These are phyloP conservation scores for Barnettozyma pratensis DNA, from an alignment of 805 yeast genomes.

Conservation along the genomic window DNA sequence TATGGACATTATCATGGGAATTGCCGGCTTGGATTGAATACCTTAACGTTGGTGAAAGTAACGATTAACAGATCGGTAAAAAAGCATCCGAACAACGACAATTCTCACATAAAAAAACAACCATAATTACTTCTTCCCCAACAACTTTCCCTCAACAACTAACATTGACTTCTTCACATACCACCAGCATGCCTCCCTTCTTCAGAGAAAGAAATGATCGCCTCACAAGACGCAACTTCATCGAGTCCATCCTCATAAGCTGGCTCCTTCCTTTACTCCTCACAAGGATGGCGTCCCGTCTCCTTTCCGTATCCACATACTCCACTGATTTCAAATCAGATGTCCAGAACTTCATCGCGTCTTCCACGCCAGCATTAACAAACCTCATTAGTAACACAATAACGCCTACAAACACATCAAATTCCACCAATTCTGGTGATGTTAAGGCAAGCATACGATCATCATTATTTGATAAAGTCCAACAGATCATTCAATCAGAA, in stretches of 20 bases:
- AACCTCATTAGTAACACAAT: background rate
- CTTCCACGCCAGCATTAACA: background rate
- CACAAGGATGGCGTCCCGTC: background rate
- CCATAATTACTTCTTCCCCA: no score
- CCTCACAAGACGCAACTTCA: slow-evolving; percentile 2
- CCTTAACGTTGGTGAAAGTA: no score
- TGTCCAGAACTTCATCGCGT: background rate
- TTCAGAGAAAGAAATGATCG: background rate
- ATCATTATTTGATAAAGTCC: background rate
- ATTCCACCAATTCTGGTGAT: background rate
- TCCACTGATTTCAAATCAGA: background rate
- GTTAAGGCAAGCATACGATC: background rate
- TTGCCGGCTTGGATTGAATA: no score
- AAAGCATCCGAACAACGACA: no score
- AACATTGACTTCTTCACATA: no score
- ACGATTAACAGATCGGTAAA: no score
- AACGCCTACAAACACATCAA: background rate
- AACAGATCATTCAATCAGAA: background rate
- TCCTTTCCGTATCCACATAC: background rate
- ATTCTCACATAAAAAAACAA: no score
- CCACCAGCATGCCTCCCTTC: background rate
- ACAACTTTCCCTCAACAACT: no score
- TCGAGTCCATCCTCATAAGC: background rate
- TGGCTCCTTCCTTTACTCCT: background rate
- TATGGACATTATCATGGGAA: no score